These are phyloP conservation scores for Lodderomyces jiufengensis DNA, from an alignment of 1,139 yeast species.

Conservation along the genomic window DNA sequence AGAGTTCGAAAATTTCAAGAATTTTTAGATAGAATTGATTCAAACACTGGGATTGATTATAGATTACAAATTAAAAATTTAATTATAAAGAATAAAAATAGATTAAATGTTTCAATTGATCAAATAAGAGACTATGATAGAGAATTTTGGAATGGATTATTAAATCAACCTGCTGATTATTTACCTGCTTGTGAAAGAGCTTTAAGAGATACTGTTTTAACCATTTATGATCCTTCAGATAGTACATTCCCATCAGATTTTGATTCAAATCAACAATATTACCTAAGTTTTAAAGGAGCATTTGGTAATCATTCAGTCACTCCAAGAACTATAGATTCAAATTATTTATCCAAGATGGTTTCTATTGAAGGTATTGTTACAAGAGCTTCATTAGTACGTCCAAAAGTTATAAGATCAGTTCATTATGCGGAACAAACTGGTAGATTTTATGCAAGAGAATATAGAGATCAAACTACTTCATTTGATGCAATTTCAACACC, in stretches of 20 bases:
- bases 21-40: constrained; percentile 58
- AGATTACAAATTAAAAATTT: constrained; percentile 66
- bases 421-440: constrained; percentile 88
- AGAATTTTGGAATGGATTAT: constrained; percentile 73
- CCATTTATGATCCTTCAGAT: constrained; percentile 58
- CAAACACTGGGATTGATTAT: constrained; percentile 52
- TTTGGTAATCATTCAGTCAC: constrained; percentile 86
- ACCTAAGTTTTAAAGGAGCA: constrained; percentile 83
- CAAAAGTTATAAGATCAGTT: constrained; percentile 87
- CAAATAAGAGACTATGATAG: constrained; percentile 83
- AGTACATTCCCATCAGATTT: constrained; percentile 44
- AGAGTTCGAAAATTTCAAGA: constrained; percentile 88
- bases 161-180: constrained; percentile 76
- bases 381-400: constrained; percentile 87
- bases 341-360: constrained; percentile 73
- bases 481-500: constrained; percentile 82
- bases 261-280: constrained; percentile 64
- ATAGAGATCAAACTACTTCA: constrained; percentile 89
- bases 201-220: constrained; percentile 71
- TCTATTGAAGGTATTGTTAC: constrained; percentile 96
- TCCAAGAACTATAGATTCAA: constrained; percentile 82
- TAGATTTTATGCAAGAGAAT: constrained; percentile 85
- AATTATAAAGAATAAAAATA: constrained; percentile 61
- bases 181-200: constrained; percentile 91
- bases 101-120: constrained; percentile 77